Evolutionary conservation across 805 yeast species (phyloP).

Genomic region (Yamadazyma takamatsuzukensis): DNA sequence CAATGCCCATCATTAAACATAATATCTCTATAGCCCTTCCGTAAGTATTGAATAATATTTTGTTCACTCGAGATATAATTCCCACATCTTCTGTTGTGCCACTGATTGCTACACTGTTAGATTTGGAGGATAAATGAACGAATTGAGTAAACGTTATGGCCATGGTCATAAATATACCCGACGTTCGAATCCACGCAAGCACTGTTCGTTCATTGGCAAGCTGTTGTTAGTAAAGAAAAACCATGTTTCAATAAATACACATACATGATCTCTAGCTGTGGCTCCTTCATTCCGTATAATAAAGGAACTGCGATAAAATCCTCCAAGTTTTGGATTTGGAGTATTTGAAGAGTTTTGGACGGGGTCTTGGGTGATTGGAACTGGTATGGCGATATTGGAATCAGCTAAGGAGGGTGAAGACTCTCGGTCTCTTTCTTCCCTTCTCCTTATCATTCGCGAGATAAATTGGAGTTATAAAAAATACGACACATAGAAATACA

Average conservation of each 20-base stretch:
- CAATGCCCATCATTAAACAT: constrained; percentile 14
- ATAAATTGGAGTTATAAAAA: too few species aligned
- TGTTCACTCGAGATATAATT: neutral
- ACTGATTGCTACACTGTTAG: constrained; percentile 7
- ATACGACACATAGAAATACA: too few species aligned
- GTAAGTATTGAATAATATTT: constrained; percentile 7
- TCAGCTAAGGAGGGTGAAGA: too few species aligned
- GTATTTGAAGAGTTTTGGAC: too few species aligned
- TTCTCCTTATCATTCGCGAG: too few species aligned
- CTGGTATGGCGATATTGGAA: too few species aligned
- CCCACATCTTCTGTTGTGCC: constrained; percentile 3
- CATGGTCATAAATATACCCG: constrained; percentile 19
- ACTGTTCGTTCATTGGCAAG: constrained; percentile 33
- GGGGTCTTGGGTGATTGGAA: too few species aligned
- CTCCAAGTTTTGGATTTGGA: too few species aligned
- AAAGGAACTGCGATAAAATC: constrained; percentile 2
- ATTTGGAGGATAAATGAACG: constrained; percentile 15
- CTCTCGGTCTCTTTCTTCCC: too few species aligned
- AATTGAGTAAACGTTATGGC: constrained; percentile 22
- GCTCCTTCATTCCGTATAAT: constrained; percentile 27
- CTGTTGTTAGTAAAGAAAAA: constrained; percentile 19
- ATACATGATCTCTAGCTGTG: constrained; percentile 38
- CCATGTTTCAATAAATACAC: constrained; percentile 12
- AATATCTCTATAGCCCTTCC: constrained; percentile 17
- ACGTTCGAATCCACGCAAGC: constrained; percentile 27